Evolutionary conservation across 192 early-diverging fungal genomes (phyloP).

Genomic region (Kickxella alabastrina): DNA sequence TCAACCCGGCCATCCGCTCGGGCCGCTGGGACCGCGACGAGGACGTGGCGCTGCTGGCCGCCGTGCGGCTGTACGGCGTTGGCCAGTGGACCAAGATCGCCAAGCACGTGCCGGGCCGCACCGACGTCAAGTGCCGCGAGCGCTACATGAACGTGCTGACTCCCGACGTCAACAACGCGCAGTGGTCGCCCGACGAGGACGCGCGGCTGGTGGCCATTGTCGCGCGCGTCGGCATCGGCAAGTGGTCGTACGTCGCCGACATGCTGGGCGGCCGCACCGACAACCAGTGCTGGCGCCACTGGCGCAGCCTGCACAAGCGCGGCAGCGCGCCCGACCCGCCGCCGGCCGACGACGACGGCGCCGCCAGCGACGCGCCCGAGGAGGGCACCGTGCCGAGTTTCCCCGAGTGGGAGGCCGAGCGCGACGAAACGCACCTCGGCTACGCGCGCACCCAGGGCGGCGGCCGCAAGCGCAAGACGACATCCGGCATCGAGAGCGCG

Average conservation of each 20-base stretch:
- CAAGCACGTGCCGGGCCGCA: slow-evolving; percentile 65
- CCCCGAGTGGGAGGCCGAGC: slow-evolving; percentile 51
- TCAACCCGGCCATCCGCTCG: slow-evolving; percentile 64
- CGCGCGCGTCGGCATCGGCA: slow-evolving; percentile 47
- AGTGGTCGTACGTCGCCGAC: slow-evolving; percentile 57
- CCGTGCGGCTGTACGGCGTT: slow-evolving; percentile 62
- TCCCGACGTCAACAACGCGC: slow-evolving; percentile 55
- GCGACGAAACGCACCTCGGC: slow-evolving; percentile 21
- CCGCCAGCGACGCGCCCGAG: slow-evolving; percentile 24
- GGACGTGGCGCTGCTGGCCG: slow-evolving; percentile 60
- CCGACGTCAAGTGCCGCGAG: slow-evolving; percentile 76
- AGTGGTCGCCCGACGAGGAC: slow-evolving; percentile 56
- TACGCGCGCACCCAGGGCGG: slow-evolving; percentile 33
- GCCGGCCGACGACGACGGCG: slow-evolving; percentile 9
- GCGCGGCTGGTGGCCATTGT: slow-evolving; percentile 43
- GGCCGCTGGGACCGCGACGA: slow-evolving; percentile 66
- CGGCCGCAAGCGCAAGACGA: slow-evolving; percentile 51
- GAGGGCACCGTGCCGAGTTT: slow-evolving; percentile 50
- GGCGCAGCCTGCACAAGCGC: slow-evolving; percentile 49
- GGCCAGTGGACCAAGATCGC: slow-evolving; percentile 70
- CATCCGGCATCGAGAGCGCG: slow-evolving; percentile 49
- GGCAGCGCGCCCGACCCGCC: slow-evolving; percentile 50
- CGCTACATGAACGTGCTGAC: slow-evolving; percentile 68
- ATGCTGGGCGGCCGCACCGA: slow-evolving; percentile 53
- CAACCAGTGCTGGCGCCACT: slow-evolving; percentile 57